Evolutionary conservation across 139 green algal genomes (phyloP), one percentile per base, ranked within the genome.

Genomic region (Prasinococcaceae sp.): DNA sequence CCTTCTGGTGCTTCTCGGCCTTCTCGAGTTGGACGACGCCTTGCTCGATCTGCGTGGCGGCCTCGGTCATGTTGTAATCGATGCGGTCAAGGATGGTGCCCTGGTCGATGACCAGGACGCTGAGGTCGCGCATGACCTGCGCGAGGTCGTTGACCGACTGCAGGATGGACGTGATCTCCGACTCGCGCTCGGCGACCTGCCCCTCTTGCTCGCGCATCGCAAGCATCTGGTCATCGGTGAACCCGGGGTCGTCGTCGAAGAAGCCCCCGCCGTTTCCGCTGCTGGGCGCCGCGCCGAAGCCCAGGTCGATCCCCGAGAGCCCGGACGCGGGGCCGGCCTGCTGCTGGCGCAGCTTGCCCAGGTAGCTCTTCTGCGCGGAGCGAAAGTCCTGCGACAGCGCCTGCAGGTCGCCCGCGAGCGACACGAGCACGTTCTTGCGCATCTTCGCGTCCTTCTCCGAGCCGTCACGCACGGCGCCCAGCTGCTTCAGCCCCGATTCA

Each of bases 91-190:
- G 65, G 30, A 98, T 80, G 20, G 82, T 95, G 44, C 90, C 90
- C 71, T 98, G 89, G 53, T 98, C 90, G 40, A 98, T 93, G n/a
- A 98, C 88, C 25, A 98, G 67, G 6, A 80, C 73, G 1, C 67
- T 80, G 47, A 98, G 66, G 61, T 98, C 90, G 36, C 84, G 77
- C 90, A 98, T 98, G 67, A 98, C 86, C 72, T 92, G 73, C 20
- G 79, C 78, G 40, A 94, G 66, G 51, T 93, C 84, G 43, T 79
- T 69, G 44, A 92, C 82, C 5, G 67, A 79, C 24, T 67, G 28
- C 61, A 86, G 29, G 26, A 94, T 88, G 49, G 80, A 78, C 26
- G 58, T 62, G 55, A 95, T 84, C 70, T 94, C 82, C 33, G 69
- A 44, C 48, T 95, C 84, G 3, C 85, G 68, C 72, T 95, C 78